Evolutionary conservation across 1,284 basidiomycete species (phyloP).

Genomic region (Apiotrichum akiyoshidainum): DNA sequence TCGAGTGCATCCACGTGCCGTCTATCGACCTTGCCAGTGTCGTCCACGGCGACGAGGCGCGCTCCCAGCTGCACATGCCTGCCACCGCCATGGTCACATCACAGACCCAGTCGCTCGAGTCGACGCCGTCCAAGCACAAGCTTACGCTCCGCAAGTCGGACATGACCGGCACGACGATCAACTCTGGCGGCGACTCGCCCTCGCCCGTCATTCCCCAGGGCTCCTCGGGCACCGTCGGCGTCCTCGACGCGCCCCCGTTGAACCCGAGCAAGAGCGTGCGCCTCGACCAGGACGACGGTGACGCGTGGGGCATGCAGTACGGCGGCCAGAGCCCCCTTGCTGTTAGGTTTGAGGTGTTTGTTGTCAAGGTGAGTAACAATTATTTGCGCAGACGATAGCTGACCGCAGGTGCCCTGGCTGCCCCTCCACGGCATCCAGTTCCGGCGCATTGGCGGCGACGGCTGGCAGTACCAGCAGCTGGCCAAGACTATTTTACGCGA

Average conservation of each 20-base stretch:
- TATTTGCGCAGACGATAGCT: no score
- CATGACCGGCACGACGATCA: slow-evolving; percentile 5
- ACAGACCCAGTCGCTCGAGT: slow-evolving; percentile 16
- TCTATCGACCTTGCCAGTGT: slow-evolving; percentile 83
- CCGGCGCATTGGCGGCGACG: slow-evolving; percentile 83
- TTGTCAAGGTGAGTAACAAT: slow-evolving; percentile 75
- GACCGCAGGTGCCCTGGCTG: slow-evolving; percentile 76
- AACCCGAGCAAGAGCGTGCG: slow-evolving; percentile 33
- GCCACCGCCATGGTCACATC: slow-evolving; percentile 11
- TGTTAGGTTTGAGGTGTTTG: slow-evolving; percentile 89
- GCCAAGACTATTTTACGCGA: slow-evolving; percentile 90
- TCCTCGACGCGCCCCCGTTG: slow-evolving; percentile 3
- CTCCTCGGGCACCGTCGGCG: slow-evolving; percentile 19
- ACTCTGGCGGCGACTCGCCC: slow-evolving; percentile 10
- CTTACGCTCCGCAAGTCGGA: slow-evolving; percentile 13
- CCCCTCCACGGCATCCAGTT: slow-evolving; percentile 96
- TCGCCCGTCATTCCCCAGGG: slow-evolving; percentile 5
- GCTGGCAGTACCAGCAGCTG: slow-evolving; percentile 97
- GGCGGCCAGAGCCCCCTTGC: slow-evolving; percentile 64
- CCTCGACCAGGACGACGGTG: slow-evolving; percentile 64
- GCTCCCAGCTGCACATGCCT: slow-evolving; percentile 17
- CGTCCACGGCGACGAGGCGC: slow-evolving; percentile 44
- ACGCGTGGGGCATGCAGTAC: slow-evolving; percentile 32
- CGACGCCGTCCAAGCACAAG: slow-evolving; percentile 18
- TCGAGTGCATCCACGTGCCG: slow-evolving; percentile 92